phyloP scores from a whole-genome alignment of 768 basidiomycete genomes.

The Russula sp. region DNA sequence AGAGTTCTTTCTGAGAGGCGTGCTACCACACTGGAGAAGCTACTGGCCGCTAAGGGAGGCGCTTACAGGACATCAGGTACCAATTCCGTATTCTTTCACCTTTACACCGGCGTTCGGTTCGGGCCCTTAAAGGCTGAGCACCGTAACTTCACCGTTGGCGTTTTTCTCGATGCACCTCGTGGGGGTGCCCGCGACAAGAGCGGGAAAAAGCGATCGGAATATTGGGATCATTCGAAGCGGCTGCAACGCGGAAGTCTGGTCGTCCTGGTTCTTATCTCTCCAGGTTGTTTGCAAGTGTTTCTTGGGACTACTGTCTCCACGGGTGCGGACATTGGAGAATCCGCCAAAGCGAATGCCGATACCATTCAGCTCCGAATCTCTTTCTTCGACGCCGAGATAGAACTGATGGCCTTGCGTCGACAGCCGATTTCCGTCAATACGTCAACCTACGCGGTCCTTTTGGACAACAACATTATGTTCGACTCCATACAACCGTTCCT shows the following conservation, averaged over 20 bases:
- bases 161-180: constrained; percentile 53
- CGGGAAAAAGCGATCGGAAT: constrained; percentile 43
- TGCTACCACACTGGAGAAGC: constrained; percentile 43
- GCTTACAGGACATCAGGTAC: constrained; percentile 49
- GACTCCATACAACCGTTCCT: constrained; percentile 27
- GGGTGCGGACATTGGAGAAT: constrained; percentile 45
- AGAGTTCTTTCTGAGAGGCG: constrained; percentile 6
- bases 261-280: constrained; percentile 49
- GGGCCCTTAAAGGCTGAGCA: constrained; percentile 46
- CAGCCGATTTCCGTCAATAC: constrained; percentile 33
- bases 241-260: constrained; percentile 64
- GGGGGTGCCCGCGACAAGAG: constrained; percentile 48
- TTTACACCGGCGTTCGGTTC: constrained; percentile 57
- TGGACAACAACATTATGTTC: constrained; percentile 28
- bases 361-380: constrained; percentile 48
- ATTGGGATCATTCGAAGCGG: constrained; percentile 63
- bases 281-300: constrained; percentile 38
- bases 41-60: constrained; percentile 53
- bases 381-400: constrained; percentile 62
- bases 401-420: constrained; percentile 47
- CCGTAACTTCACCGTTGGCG: constrained; percentile 48
- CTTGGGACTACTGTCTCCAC: constrained; percentile 53
- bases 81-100: constrained; percentile 57
- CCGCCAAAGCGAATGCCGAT: constrained; percentile 38
- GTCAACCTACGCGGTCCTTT: constrained; percentile 25